phyloP scores from a whole-genome alignment of 2,329 filamentous ascomycete species.

The Basipetospora chlamydospora region DNA sequence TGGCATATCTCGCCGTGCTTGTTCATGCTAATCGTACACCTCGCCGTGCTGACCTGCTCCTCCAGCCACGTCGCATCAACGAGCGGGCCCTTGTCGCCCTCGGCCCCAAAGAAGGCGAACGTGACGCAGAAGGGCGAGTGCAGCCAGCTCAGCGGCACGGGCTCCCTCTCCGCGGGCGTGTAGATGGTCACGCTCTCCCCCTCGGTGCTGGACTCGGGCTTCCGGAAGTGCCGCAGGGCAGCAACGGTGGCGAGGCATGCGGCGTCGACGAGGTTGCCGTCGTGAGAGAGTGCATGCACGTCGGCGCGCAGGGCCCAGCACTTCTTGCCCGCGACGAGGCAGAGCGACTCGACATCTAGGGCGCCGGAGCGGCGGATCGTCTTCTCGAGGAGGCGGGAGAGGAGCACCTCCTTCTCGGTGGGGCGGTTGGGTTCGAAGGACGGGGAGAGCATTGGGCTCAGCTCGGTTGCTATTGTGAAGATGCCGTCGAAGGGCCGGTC shows the following conservation, averaged over 20 bases:
- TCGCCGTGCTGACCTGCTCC: constrained; percentile 60
- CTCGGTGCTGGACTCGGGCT: constrained; percentile 77
- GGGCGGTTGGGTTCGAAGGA: constrained; percentile 76
- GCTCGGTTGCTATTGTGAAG: constrained; percentile 82
- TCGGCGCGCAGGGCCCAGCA: constrained; percentile 87
- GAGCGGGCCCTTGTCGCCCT: constrained; percentile 50
- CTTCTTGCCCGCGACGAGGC: constrained; percentile 78
- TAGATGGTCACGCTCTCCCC: constrained; percentile 77
- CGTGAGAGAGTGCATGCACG: constrained; percentile 79
- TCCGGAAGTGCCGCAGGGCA: constrained; percentile 77
- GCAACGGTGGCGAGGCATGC: constrained; percentile 78
- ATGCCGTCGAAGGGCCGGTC: constrained; percentile 92
- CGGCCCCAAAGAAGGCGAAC: constrained; percentile 67
- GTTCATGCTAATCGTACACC: constrained; percentile 74
- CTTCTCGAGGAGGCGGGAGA: constrained; percentile 84
- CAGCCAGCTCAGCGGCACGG: constrained; percentile 77
- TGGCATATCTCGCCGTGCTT: constrained; percentile 82
- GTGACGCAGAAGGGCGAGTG: constrained; percentile 87
- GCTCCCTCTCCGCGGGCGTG: constrained; percentile 71
- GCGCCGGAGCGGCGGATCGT: constrained; percentile 84
- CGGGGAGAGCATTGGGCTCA: constrained; percentile 83
- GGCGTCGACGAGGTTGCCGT: constrained; percentile 79
- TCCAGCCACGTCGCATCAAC: constrained; percentile 61
- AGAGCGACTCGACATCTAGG: constrained; percentile 89
- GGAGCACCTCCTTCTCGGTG: constrained; percentile 69